Evolutionary conservation across 345 rosid genomes (phyloP).

Genomic region (Microcos paniculata): DNA sequence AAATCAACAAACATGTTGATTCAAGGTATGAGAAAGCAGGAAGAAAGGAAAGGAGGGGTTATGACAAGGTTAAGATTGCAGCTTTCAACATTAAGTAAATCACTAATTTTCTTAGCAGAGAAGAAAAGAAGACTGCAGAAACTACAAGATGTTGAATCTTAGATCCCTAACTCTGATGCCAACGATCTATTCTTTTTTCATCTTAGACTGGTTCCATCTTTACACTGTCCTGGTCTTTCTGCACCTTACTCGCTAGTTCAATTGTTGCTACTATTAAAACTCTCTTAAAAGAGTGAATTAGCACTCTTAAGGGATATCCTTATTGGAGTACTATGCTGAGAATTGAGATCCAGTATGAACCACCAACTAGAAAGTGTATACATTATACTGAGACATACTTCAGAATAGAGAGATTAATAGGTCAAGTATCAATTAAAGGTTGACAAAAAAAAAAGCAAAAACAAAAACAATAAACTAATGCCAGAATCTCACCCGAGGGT

Average conservation of each 20-base stretch:
- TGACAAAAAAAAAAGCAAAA: no score
- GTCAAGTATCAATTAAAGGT: background rate
- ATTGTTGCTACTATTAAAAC: background rate
- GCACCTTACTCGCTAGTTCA: background rate
- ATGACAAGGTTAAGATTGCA: background rate
- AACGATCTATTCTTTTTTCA: background rate
- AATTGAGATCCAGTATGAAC: background rate
- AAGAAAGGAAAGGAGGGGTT: background rate
- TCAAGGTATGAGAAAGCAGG: background rate
- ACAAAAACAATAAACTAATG: background rate
- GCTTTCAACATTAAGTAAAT: background rate
- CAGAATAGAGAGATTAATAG: background rate
- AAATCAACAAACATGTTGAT: background rate
- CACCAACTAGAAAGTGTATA: background rate
- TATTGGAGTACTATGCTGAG: background rate
- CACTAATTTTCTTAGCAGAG: background rate
- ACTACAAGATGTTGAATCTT: background rate
- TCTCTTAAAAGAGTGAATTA: background rate
- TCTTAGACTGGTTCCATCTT: background rate
- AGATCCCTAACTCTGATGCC: background rate
- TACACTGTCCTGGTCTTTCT: background rate
- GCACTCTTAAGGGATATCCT: background rate
- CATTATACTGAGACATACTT: background rate
- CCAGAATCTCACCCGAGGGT: conserved; percentile 56
- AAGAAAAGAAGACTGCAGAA: background rate